Conservation (phyloP, 805 yeast genomes). For the Yamadazyma laniorum region DNA sequence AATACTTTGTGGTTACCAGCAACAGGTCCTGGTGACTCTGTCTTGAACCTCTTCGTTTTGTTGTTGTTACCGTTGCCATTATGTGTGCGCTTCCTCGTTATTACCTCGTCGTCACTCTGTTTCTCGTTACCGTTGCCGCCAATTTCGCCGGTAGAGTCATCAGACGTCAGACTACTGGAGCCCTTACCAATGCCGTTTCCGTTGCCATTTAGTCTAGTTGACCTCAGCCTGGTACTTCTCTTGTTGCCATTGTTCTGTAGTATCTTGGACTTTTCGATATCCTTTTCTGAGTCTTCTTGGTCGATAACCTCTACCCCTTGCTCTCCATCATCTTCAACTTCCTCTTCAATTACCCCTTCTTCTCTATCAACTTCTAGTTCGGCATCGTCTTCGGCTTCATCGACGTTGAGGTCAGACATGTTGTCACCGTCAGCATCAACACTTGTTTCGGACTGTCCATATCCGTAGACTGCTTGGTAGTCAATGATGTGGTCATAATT, state of each 20-base stretch:
- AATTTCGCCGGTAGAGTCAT: conserved; percentile 4
- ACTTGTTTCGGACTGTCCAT: conserved; percentile 3
- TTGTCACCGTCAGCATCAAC: conserved; percentile 14
- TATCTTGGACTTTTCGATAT: conserved; percentile 17
- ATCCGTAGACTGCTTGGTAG: conserved; percentile 1
- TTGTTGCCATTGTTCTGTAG: conserved; percentile 1
- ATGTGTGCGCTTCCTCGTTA: conserved; percentile 9
- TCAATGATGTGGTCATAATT: no score
- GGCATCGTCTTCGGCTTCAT: conserved; percentile 13
- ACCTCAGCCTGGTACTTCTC: background rate
- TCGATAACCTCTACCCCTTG: no score
- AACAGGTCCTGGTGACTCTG: conserved; percentile 16
- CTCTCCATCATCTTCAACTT: conserved; percentile 24
- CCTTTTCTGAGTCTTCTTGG: conserved; percentile 15
- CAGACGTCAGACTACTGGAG: background rate
- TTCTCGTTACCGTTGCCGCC: conserved; percentile 6
- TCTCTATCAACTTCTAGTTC: conserved; percentile 18
- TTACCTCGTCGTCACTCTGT: conserved; percentile 15
- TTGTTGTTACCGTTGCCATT: background rate
- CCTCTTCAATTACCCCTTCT: conserved; percentile 17
- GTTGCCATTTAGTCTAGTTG: conserved; percentile 9
- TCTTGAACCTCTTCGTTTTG: conserved; percentile 14
- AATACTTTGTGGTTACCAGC: conserved; percentile 5
- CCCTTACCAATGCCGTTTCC: conserved; percentile 6
- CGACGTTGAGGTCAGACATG: background rate